These are phyloP conservation scores for Malus hybrid DNA, from an alignment of 331 rosid species.

Conservation along the genomic window DNA sequence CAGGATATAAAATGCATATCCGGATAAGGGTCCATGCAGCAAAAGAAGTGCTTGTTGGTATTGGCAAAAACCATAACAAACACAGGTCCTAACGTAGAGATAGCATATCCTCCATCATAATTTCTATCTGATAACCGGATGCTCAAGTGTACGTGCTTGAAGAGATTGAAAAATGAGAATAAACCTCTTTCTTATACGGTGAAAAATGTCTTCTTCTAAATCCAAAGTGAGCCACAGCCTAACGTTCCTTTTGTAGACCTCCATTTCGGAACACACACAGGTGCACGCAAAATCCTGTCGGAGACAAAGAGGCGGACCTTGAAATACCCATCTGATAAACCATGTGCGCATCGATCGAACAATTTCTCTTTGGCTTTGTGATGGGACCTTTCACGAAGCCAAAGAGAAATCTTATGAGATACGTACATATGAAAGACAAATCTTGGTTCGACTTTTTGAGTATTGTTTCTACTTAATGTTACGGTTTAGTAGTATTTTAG, in stretches of 20 bases:
- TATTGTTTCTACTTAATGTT: too few relatives aligned
- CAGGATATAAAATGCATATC: not conserved
- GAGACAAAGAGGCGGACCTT: constrained; percentile 29
- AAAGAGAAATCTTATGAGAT: not conserved
- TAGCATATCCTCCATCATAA: not conserved
- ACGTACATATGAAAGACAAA: constrained; percentile 32
- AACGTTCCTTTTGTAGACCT: not conserved
- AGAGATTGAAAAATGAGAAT: not conserved
- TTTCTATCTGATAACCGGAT: not conserved
- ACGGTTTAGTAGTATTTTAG: too few relatives aligned
- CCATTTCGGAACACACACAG: not conserved
- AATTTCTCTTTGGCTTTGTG: constrained; percentile 26
- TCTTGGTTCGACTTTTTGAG: too few relatives aligned
- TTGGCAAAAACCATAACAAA: not conserved
- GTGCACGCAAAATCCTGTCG: not conserved
- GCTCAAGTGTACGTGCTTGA: not conserved
- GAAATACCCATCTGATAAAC: constrained; percentile 37
- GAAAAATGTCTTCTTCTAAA: not conserved
- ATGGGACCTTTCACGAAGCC: too few relatives aligned
- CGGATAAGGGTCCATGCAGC: too few relatives aligned
- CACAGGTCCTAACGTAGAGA: not conserved
- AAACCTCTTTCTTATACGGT: not conserved
- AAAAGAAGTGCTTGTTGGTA: not conserved
- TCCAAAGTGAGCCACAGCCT: not conserved
- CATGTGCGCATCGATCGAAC: constrained; percentile 33